Base-by-base conservation (phyloP, 169 alveolate species). In the Plasmodium vinckei region DNA sequence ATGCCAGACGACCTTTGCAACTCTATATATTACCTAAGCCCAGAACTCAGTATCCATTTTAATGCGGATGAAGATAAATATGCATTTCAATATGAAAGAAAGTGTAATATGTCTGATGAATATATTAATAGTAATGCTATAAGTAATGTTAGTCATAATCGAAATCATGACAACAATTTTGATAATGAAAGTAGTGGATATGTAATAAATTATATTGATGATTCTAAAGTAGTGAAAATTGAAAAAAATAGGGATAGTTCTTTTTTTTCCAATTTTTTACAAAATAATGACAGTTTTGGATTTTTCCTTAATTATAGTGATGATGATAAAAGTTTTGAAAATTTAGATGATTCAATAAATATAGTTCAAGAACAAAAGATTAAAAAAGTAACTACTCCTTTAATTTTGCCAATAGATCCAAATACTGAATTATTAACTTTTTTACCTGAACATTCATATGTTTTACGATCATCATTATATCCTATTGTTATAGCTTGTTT, bases 391-490 rank as follows among this genome's bases (percentile, higher is more conserved):
- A 42, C 47, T 13, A 46, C 72, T 6, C 90, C 90, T 46, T 68
- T 82, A 67, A 68, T 65, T 67, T 57, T 82, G 0, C 90, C 90
- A 9, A 68, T 82, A 21, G 90, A 82, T 49, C 90, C 90, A 12
- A 54, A 82, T 33, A 69, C 44, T 3, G 90, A 82, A 54, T 82
- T 82, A 27, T 56, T 82, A 49, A 67, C 65, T 7, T 82, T 82
- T 19, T 47, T 82, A 56, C 90, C 90, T 67, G 90, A 82, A 68
- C 90, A 82, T 27, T 82, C 90, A 56, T 82, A 68, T 47, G 90
- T 82, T 7, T 15, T 82, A 46, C 63, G 90, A 19, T 82, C 90
- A 9, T 65, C 90, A n/a, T 47, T 82, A 15, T 82, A 82, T 60
- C 90, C 90, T 13, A 82, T 82, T 67, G 90, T 82, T 44, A 82